Base-by-base conservation (phyloP, 768 basidiomycete genomes). In the Mycena sanguinolenta region DNA sequence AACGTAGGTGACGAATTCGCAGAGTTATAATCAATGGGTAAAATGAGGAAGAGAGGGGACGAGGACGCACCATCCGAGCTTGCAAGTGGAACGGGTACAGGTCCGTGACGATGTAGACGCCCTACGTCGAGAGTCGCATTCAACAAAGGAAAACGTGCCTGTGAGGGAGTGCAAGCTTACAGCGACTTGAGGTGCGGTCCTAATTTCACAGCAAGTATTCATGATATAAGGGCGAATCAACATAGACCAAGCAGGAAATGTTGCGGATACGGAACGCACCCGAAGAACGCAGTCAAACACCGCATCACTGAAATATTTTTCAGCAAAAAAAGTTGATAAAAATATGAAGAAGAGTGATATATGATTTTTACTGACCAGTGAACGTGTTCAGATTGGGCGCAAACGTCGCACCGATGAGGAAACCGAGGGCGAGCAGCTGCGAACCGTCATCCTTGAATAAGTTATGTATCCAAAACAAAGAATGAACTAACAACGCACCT, bases 51-150 rank as follows among this genome's bases (percentile, higher is more conserved):
- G n/a, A n/a, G 46, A 27, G 5, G 14, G 57, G 9, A 23, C 27
- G n/a, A 21, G 67, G 14, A 73, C 79, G 64, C 49, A 89, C 87
- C 87, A 89, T 90, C 36, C 89, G 84, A 21, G 90, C 90, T 79
- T 91, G 90, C 2, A 89, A 77, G 74, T 92, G 91, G 84, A 92
- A 92, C 1, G 90, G 90, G 75, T 85, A 92, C 70, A 92, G 78
- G 74, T 91, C 90, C 9, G 87, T 89, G 49, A 91, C 86, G 14
- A 89, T 79, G 74, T 88, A 91, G 0, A 90, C 81, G 52, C 89
- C 89, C 88, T 89, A 2, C 7, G n/a, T n/a, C n/a, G n/a, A n/a
- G 42, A 64, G 57, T 10, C 36, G 46, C 16, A 36, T 65, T 27
- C 16, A 32, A 8, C 44, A 44, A 52, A 25, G 19, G 23, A n/a